Evolutionary conservation across 495 filamentous ascomycete species (phyloP).

Genomic region (Podospora appendiculata): DNA sequence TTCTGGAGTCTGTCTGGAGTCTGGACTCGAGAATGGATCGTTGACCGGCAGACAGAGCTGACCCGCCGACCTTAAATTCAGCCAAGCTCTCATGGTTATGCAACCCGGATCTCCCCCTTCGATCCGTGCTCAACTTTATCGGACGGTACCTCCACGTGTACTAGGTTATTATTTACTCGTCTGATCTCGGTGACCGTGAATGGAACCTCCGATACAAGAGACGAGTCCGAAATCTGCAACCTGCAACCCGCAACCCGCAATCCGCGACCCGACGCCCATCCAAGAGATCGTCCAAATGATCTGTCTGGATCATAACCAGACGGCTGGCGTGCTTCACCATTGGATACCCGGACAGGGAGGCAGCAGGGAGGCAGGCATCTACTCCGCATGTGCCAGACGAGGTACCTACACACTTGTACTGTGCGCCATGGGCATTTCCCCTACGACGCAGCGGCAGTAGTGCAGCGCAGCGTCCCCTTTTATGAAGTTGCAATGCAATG

Average conservation of each 20-base stretch:
- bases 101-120: constrained; percentile 16
- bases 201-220: no score
- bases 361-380: neutral
- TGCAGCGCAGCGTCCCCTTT: neutral
- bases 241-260: no score
- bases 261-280: neutral
- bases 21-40: no score
- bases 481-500: neutral
- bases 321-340: neutral
- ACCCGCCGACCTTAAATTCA: constrained; percentile 9
- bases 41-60: constrained; percentile 6
- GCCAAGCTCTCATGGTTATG: constrained; percentile 7
- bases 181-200: no score
- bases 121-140: constrained; percentile 13
- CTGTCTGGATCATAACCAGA: neutral
- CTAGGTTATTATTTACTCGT: no score
- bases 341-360: neutral
- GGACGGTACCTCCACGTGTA: neutral
- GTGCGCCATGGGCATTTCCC: neutral
- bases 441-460: neutral
- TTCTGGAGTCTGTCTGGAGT: no score
- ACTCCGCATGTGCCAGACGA: neutral
- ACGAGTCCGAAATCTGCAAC: no score
- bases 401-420: no score
- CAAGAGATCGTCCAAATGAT: neutral